Conservation (phyloP, 805 yeast species). For the Nakazawaea siamensis region DNA sequence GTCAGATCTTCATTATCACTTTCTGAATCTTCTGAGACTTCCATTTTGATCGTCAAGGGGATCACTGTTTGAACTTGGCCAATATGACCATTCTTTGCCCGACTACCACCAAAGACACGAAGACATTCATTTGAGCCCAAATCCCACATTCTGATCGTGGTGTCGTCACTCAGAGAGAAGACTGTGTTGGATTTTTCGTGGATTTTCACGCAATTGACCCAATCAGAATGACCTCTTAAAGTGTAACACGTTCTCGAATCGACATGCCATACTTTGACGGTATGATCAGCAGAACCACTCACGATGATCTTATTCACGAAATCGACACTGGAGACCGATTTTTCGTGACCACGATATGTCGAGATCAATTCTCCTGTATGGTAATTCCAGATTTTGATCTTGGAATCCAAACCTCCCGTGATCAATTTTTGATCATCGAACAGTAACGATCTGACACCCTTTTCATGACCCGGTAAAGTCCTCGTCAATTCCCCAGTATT, state of each 20-base stretch:
- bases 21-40: conserved; percentile 39
- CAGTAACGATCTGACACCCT: conserved; percentile 77
- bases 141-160: conserved; percentile 94
- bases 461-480: conserved; percentile 80
- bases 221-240: conserved; percentile 84
- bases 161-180: conserved; percentile 86
- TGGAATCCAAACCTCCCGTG: conserved; percentile 86
- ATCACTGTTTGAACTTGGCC: conserved; percentile 93
- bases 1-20: conserved; percentile 26
- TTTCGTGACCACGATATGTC: conserved; percentile 88
- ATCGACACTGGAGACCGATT: conserved; percentile 79
- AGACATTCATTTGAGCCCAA: conserved; percentile 71
- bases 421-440: conserved; percentile 87
- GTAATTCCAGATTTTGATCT: conserved; percentile 94
- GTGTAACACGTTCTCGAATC: conserved; percentile 90
- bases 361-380: conserved; percentile 91
- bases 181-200: conserved; percentile 73
- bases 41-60: conserved; percentile 69
- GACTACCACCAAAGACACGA: conserved; percentile 50
- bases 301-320: conserved; percentile 75
- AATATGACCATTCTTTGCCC: conserved; percentile 61
- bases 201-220: conserved; percentile 86
- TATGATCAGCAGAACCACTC: conserved; percentile 87
- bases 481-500: conserved; percentile 69
- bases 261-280: conserved; percentile 95